Evolutionary conservation across 495 filamentous ascomycete genomes (phyloP).

Genomic region (Trichoderma virens): DNA sequence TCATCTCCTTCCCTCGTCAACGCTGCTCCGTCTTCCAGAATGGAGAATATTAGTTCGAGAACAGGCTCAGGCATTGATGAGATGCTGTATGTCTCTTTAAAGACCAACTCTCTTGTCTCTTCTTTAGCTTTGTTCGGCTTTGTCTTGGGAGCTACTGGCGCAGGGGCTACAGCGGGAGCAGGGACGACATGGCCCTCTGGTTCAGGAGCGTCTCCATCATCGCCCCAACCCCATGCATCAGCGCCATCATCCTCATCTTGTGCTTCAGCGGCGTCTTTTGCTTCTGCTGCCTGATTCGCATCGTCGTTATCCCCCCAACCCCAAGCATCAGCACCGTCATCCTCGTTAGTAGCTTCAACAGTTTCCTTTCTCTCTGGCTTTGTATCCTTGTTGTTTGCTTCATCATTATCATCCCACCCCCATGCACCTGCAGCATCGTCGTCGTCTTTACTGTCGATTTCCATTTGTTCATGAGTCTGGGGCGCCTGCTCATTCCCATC

Average conservation of each 20-base stretch:
- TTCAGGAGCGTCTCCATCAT: conserved; percentile 22
- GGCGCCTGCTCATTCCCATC: background rate
- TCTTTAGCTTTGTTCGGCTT: conserved; percentile 14
- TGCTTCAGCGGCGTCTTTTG: conserved; percentile 7
- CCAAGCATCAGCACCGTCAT: conserved; percentile 49
- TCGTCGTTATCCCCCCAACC: conserved; percentile 53
- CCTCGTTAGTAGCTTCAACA: conserved; percentile 22
- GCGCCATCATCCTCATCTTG: conserved; percentile 38
- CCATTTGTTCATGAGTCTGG: conserved; percentile 18
- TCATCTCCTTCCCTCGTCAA: conserved; percentile 43
- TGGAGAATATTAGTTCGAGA: conserved; percentile 57
- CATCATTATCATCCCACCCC: conserved; percentile 26
- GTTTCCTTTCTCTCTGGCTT: background rate
- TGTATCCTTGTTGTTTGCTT: conserved; percentile 14
- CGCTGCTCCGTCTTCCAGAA: conserved; percentile 62
- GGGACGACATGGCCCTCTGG: background rate
- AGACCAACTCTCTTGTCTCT: conserved; percentile 49
- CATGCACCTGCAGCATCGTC: conserved; percentile 23
- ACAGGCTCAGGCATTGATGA: conserved; percentile 77
- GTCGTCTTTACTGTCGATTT: conserved; percentile 14
- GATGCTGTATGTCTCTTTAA: conserved; percentile 81
- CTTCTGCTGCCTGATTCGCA: conserved; percentile 19
- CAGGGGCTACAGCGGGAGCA: background rate
- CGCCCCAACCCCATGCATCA: conserved; percentile 56
- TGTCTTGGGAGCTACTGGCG: background rate